These are phyloP conservation scores for Fusarium sp. DNA, from an alignment of 2,329 filamentous ascomycete genomes.

Conservation along the genomic window DNA sequence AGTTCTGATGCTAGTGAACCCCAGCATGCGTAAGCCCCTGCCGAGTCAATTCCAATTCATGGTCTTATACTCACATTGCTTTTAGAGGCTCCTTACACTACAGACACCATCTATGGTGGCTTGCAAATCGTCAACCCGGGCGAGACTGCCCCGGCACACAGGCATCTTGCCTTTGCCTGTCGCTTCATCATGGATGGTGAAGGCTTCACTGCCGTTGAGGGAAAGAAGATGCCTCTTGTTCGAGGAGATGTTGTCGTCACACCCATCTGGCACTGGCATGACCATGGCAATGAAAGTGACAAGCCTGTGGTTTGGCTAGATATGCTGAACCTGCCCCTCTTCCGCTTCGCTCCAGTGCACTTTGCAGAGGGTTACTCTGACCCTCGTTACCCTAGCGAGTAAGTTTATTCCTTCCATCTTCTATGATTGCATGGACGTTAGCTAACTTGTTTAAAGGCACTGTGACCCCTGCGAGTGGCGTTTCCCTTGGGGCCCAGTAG, in stretches of 20 bases:
- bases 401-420: conserved; percentile 8
- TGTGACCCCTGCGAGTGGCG: conserved; percentile 55
- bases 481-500: conserved; percentile 59
- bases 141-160: conserved; percentile 66
- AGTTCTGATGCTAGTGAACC: conserved; percentile 58
- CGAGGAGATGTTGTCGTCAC: conserved; percentile 69
- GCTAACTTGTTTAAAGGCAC: conserved; percentile 11
- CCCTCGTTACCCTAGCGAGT: conserved; percentile 61
- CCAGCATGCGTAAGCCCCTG: conserved; percentile 59
- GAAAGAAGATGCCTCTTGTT: conserved; percentile 62
- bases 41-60: accelerated
- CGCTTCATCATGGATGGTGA: conserved; percentile 69
- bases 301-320: conserved; percentile 70
- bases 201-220: conserved; percentile 69
- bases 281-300: conserved; percentile 68
- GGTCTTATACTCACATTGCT: not conserved
- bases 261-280: conserved; percentile 70
- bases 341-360: conserved; percentile 63
- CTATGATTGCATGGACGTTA: not conserved
- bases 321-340: conserved; percentile 65
- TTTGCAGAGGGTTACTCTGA: conserved; percentile 65
- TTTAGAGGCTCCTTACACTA: conserved; percentile 59
- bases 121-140: conserved; percentile 68
- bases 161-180: conserved; percentile 67
- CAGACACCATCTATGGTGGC: conserved; percentile 66